A percentile compares a stretch with the other conserved stretches of the same genome.
Evolutionary conservation across 495 filamentous ascomycete genomes (phyloP).

Genomic region (Penicillium pulvis): DNA sequence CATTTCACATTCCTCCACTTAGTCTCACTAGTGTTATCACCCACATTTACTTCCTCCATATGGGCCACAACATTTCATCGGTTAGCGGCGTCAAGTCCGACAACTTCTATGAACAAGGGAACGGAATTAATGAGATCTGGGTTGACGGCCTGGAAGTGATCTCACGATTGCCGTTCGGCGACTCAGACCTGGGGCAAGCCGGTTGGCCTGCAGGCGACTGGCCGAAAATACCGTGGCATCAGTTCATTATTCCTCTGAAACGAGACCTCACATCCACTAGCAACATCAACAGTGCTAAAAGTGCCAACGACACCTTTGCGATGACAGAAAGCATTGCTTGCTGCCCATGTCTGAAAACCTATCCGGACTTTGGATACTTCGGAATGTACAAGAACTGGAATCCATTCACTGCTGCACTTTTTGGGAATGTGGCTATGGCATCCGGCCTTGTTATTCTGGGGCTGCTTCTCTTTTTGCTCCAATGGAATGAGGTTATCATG

Average conservation of each 20-base stretch:
- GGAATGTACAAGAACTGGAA: neutral
- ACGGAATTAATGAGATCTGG: slow-evolving; percentile 46
- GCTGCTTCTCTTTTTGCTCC: neutral
- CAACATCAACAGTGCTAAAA: neutral
- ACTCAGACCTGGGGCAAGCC: slow-evolving; percentile 39
- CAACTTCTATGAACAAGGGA: slow-evolving; percentile 36
- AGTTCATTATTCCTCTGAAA: slow-evolving; percentile 45
- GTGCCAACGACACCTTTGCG: neutral
- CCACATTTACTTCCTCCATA: slow-evolving; percentile 8
- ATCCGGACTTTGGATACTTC: neutral
- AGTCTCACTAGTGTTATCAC: neutral
- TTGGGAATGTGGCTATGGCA: no score
- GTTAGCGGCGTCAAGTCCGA: slow-evolving; percentile 36
- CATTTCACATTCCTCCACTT: neutral
- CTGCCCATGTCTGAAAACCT: neutral
- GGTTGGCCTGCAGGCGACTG: slow-evolving; percentile 32
- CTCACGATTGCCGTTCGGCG: slow-evolving; percentile 42
- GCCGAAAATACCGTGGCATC: slow-evolving; percentile 46
- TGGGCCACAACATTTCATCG: slow-evolving; percentile 40
- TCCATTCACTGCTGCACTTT: no score
- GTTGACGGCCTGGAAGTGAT: slow-evolving; percentile 36
- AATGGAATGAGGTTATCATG: neutral
- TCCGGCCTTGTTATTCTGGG: neutral
- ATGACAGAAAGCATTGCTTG: neutral
- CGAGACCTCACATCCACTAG: slow-evolving; percentile 12